A percentile compares a stretch with the other conserved stretches of the same genome.
Evolutionary conservation across 768 basidiomycete genomes (phyloP).

Genomic region (Naganishia kalamii): DNA sequence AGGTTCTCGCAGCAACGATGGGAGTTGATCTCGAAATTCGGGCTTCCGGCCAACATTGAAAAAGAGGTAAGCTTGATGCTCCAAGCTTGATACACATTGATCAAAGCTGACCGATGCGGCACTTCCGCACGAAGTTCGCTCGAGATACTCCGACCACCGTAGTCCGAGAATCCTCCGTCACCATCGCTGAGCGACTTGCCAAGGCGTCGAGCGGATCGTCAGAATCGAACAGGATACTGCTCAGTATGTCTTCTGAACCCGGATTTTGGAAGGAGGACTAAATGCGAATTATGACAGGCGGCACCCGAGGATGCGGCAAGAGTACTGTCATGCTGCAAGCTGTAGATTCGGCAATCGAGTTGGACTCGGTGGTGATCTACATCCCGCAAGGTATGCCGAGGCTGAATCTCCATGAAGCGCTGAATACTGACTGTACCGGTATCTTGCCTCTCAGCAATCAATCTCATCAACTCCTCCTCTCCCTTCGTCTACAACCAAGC

Average conservation of each 20-base stretch:
- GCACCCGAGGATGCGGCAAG: conserved; percentile 71
- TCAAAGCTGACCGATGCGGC: not conserved
- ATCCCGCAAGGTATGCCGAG: conserved; percentile 62
- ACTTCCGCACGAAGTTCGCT: conserved; percentile 54
- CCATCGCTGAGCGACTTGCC: conserved; percentile 55
- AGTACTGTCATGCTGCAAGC: conserved; percentile 71
- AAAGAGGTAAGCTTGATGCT: conserved; percentile 57
- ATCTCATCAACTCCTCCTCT: conserved; percentile 68
- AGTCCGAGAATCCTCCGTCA: conserved; percentile 62
- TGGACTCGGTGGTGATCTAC: conserved; percentile 76
- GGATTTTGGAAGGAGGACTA: conserved; percentile 20
- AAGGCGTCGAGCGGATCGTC: conserved; percentile 54
- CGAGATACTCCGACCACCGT: conserved; percentile 58
- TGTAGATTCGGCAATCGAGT: conserved; percentile 59
- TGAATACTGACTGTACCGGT: not conserved
- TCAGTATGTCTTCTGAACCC: conserved; percentile 51
- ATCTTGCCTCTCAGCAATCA: conserved; percentile 48
- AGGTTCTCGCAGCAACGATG: conserved; percentile 27
- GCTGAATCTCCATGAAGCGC: too few species aligned
- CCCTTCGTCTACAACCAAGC: conserved; percentile 67
- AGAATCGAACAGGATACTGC: conserved; percentile 54
- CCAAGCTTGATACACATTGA: not conserved
- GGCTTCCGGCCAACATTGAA: conserved; percentile 63
- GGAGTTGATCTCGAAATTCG: conserved; percentile 56
- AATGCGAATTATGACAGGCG: conserved; percentile 51